Evolutionary conservation across 768 basidiomycete species (phyloP), one percentile per base, ranked within the genome.

Genomic region (Lentinula sp.): DNA sequence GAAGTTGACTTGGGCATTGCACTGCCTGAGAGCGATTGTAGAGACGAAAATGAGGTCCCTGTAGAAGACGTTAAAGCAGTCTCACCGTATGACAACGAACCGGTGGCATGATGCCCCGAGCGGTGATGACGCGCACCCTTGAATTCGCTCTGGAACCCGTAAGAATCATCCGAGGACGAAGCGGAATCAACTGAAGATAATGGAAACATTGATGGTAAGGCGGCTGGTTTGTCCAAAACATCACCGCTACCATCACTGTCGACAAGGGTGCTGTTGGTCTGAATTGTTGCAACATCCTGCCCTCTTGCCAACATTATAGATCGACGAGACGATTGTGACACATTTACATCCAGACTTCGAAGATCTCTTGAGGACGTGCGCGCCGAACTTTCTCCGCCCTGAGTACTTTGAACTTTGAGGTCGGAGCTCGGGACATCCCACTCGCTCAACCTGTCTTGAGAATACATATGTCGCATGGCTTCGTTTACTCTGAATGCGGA

Each of bases 31-130:
- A 59, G 45, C 43, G 45, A 59, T 59, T 37, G 59, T 48, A 52
- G 28, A 42, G 59, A 52, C 18, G 59, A 60, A n/a, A 51, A 34
- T 46, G 59, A 60, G 50, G 59, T 60, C 31, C 59, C 59, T 50
- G 50, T 32, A 11, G 59, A 60, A 28, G 59, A 60, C 28, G 50
- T 37, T 21, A 48, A 23, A 59, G 43, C n/a, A 59, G 15, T 50
- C 45, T 59, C 45, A 59, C 45, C 45, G 46, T 50, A 40, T 18
- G 57, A 9, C 32, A 49, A 40, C n/a, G 57, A 59, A 18, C 42
- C 23, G 15, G 43, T 1, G 15, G 7, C 10, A 28, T 48, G 42
- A 49, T 48, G 57, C 15, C 57, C 42, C 4, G 21, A 55, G 15
- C 23, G 40, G 23, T 32, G 40, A 16, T 32, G 28, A 21, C 16